These are phyloP conservation scores for Pseudoscleropodium purum DNA, from an alignment of 225 moss, liverwort and hornwort species.

Conservation along the genomic window DNA sequence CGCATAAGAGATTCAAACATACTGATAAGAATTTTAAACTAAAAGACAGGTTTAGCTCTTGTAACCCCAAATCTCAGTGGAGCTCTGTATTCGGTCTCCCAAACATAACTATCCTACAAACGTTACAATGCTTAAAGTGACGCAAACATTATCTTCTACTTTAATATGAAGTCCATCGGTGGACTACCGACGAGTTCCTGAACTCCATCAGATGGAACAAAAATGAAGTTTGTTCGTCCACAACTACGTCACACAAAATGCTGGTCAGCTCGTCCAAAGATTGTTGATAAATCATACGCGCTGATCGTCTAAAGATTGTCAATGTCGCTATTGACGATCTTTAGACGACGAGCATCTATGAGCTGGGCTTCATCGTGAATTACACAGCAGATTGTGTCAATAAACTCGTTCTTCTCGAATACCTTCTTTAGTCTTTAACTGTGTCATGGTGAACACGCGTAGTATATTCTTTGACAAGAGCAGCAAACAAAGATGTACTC, in stretches of 20 bases:
- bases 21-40: no score
- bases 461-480: conserved; percentile 32
- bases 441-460: conserved; percentile 8
- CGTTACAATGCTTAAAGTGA: neutral
- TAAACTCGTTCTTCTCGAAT: neutral
- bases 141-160: neutral
- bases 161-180: neutral
- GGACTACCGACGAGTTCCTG: neutral
- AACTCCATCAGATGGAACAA: neutral
- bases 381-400: neutral
- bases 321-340: no score
- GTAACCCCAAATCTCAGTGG: neutral
- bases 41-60: no score
- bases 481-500: conserved; percentile 23
- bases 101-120: neutral
- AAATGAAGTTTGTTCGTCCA: neutral
- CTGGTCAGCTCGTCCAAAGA: neutral
- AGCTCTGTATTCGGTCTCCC: neutral
- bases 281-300: neutral
- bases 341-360: neutral
- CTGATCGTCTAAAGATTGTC: no score
- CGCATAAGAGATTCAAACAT: no score
- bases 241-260: neutral
- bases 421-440: neutral
- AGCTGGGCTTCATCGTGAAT: neutral